Percentiles rank a stretch among this genome's conserved stretches.
phyloP scores from a whole-genome alignment of 495 filamentous ascomycete species.

The Trichoderma virens region DNA sequence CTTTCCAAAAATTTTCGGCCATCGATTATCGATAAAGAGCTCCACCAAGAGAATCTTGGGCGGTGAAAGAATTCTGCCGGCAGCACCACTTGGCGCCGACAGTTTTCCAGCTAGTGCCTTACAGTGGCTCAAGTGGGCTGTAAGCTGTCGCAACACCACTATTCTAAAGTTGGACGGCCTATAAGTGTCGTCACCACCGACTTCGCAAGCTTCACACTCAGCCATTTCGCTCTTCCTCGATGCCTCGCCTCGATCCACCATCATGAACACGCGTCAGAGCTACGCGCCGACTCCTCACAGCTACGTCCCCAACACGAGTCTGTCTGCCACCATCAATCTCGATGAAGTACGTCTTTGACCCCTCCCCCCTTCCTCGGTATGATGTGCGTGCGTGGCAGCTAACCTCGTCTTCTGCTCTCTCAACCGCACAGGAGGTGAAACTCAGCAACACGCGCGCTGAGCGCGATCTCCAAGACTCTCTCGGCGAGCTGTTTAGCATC shows the following conservation, averaged over 20 bases:
- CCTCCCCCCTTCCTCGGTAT: background rate
- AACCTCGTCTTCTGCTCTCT: background rate
- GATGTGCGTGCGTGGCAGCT: background rate
- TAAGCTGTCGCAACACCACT: background rate
- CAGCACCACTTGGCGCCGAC: background rate
- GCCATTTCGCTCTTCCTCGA: constrained; percentile 1
- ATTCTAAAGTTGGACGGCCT: background rate
- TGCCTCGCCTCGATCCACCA: constrained; percentile 20
- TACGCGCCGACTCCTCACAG: constrained; percentile 91
- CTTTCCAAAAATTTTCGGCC: constrained; percentile 7
- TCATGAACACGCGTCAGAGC: constrained; percentile 40
- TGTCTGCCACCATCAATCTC: constrained; percentile 83
- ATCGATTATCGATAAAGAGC: background rate
- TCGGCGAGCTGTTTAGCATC: constrained; percentile 96
- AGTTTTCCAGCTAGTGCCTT: background rate
- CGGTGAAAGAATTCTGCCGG: constrained; percentile 12
- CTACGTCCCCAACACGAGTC: constrained; percentile 70
- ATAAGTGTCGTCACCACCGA: background rate
- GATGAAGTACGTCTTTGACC: constrained; percentile 58
- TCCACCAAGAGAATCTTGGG: background rate
- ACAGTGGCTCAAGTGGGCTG: background rate
- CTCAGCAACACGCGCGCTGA: constrained; percentile 76
- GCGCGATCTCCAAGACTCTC: constrained; percentile 87
- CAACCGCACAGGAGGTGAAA: constrained; percentile 69
- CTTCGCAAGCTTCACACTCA: background rate